Conservation (phyloP, 2,329 filamentous ascomycete genomes). For the Lachnellula subtilissima region DNA sequence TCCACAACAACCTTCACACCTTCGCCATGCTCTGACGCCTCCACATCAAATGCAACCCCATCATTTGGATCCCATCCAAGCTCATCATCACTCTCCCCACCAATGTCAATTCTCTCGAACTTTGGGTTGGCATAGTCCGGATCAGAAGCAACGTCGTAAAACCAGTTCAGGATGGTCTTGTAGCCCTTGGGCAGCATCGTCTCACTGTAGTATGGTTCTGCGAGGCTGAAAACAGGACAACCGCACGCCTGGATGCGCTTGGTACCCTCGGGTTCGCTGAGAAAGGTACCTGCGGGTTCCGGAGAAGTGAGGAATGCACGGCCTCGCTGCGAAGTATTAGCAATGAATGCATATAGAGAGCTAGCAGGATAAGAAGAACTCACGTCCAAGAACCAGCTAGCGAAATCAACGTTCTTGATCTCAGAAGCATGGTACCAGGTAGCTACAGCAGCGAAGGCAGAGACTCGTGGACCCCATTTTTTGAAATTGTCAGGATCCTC, state of each 20-base stretch:
- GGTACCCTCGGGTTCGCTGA: conserved; percentile 46
- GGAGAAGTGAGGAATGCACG: conserved; percentile 56
- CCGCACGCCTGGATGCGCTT: conserved; percentile 41
- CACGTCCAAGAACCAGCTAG: conserved; percentile 48
- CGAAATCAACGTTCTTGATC: conserved; percentile 42
- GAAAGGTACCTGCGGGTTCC: conserved; percentile 46
- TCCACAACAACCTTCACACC: neutral
- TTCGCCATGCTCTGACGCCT: neutral
- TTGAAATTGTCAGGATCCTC: conserved; percentile 49
- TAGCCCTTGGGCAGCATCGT: conserved; percentile 55
- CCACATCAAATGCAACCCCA: neutral
- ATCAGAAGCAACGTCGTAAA: conserved; percentile 51
- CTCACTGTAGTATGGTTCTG: conserved; percentile 55
- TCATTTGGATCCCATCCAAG: neutral
- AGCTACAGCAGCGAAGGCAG: conserved; percentile 47
- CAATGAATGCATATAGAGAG: conserved; percentile 7
- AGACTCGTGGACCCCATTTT: conserved; percentile 40
- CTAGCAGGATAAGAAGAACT: conserved; percentile 18
- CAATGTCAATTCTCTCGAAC: conserved; percentile 15
- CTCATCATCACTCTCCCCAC: conserved; percentile 9
- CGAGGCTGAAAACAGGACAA: conserved; percentile 66
- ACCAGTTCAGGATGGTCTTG: conserved; percentile 52
- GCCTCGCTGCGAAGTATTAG: conserved; percentile 41
- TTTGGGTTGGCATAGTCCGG: conserved; percentile 36
- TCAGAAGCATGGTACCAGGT: conserved; percentile 38